These are phyloP conservation scores for Scheffersomyces quercinus DNA, from an alignment of 1,139 yeast genomes.

Conservation along the genomic window DNA sequence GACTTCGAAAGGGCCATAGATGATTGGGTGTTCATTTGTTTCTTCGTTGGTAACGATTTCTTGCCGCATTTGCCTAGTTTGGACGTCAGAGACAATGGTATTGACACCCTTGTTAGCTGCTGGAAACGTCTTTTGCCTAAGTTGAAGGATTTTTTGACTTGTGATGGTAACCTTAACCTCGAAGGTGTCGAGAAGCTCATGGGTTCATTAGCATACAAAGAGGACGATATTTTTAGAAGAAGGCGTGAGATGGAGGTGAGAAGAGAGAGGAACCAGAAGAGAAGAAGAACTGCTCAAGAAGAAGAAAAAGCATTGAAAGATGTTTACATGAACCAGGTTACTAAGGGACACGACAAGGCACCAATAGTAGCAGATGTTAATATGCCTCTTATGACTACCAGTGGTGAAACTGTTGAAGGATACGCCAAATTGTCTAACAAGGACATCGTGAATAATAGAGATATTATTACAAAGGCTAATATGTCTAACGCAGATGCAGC, in stretches of 20 bases:
- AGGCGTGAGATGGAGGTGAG: conserved; percentile 69
- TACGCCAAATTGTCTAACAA: conserved; percentile 64
- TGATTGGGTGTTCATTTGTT: conserved; percentile 99
- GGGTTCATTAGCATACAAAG: conserved; percentile 66
- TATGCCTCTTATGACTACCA: conserved; percentile 73
- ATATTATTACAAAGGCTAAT: conserved; percentile 71
- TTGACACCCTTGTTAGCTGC: conserved; percentile 73
- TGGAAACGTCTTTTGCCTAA: conserved; percentile 78
- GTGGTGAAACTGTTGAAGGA: conserved; percentile 68
- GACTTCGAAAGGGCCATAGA: conserved; percentile 95
- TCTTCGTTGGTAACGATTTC: conserved; percentile 98
- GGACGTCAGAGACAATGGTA: conserved; percentile 93
- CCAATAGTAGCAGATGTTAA: conserved; percentile 71
- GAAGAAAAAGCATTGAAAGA: conserved; percentile 38
- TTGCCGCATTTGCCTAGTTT: conserved; percentile 93
- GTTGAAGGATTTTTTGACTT: conserved; percentile 76
- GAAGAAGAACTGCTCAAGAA: conserved; percentile 50
- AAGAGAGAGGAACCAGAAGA: conserved; percentile 60
- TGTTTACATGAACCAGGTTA: conserved; percentile 37
- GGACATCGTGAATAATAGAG: conserved; percentile 70
- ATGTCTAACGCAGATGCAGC: conserved; percentile 75
- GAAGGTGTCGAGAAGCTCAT: conserved; percentile 75
- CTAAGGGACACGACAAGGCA: conserved; percentile 75
- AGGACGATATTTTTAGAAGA: conserved; percentile 73
- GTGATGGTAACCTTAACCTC: conserved; percentile 82